Conservation (phyloP, 2,329 filamentous ascomycete genomes). For the Plenodomus biglobosus region DNA sequence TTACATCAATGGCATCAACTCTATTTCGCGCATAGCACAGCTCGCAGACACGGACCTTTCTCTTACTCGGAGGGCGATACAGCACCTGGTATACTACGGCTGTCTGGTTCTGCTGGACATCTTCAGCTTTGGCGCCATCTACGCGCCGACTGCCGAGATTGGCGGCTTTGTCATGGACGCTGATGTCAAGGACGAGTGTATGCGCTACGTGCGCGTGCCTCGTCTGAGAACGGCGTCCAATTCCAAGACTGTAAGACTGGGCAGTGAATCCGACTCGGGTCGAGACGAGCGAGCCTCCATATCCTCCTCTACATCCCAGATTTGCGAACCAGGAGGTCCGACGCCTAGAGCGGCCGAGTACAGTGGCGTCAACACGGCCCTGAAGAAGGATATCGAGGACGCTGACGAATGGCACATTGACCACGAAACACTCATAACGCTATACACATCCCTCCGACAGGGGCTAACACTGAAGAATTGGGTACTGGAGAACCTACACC, state of each 20-base stretch:
- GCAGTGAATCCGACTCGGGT: conserved; percentile 22
- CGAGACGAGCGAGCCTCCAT: conserved; percentile 24
- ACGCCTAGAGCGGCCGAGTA: conserved; percentile 18
- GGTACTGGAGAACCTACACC: conserved; percentile 72
- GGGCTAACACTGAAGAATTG: conserved; percentile 85
- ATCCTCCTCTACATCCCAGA: conserved; percentile 26
- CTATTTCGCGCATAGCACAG: conserved; percentile 82
- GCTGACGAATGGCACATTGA: conserved; percentile 24
- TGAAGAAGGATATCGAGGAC: conserved; percentile 9
- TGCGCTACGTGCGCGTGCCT: conserved; percentile 68
- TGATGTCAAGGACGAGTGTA: conserved; percentile 82
- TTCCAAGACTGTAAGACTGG: conserved; percentile 13
- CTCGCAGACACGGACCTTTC: conserved; percentile 83
- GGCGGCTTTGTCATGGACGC: conserved; percentile 76
- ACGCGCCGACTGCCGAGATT: conserved; percentile 78
- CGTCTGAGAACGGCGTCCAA: conserved; percentile 30
- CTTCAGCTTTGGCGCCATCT: conserved; percentile 91
- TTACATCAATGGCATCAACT: conserved; percentile 87
- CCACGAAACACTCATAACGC: conserved; percentile 63
- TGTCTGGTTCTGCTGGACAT: conserved; percentile 88
- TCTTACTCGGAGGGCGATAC: conserved; percentile 81
- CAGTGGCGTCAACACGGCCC: conserved; percentile 8
- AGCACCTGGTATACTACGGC: conserved; percentile 90
- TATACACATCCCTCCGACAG: conserved; percentile 83
- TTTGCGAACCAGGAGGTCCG: conserved; percentile 17